Evolutionary conservation across 2,329 filamentous ascomycete genomes (phyloP).

Genomic region (Cladosporium phlei): DNA sequence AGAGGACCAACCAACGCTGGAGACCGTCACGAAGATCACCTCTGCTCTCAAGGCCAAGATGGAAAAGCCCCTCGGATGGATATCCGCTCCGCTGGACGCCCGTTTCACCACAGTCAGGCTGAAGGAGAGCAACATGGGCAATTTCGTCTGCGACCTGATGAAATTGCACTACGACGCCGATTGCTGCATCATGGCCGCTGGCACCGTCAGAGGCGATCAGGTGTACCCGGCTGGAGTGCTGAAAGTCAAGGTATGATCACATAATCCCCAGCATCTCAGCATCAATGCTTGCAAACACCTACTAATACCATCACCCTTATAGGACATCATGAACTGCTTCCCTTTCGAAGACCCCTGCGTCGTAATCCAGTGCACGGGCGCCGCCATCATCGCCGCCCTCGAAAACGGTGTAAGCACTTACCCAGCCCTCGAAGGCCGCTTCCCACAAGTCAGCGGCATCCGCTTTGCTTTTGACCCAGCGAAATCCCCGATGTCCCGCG

Average conservation of each 20-base stretch:
- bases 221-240: slow-evolving; percentile 79
- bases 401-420: slow-evolving; percentile 79
- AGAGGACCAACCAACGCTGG: slow-evolving; percentile 56
- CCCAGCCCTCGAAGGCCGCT: slow-evolving; percentile 76
- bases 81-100: slow-evolving; percentile 74
- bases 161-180: slow-evolving; percentile 74
- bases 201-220: slow-evolving; percentile 82
- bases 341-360: slow-evolving; percentile 90
- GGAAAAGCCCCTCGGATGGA: slow-evolving; percentile 79
- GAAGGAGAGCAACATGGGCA: slow-evolving; percentile 77
- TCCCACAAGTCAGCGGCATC: slow-evolving; percentile 84
- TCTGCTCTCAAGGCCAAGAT: slow-evolving; percentile 69
- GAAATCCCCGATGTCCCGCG: slow-evolving; percentile 55
- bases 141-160: slow-evolving; percentile 92
- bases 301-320: not conserved
- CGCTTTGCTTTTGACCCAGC: slow-evolving; percentile 66
- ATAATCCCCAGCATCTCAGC: too few species aligned
- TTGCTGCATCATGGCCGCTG: slow-evolving; percentile 77
- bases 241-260: slow-evolving; percentile 54
- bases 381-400: slow-evolving; percentile 70
- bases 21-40: slow-evolving; percentile 64
- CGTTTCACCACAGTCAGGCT: slow-evolving; percentile 77
- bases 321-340: slow-evolving; percentile 48
- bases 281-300: too few species aligned
- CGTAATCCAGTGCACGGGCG: slow-evolving; percentile 65